Conservation (phyloP, 768 basidiomycete species). For the Mycena pura region DNA sequence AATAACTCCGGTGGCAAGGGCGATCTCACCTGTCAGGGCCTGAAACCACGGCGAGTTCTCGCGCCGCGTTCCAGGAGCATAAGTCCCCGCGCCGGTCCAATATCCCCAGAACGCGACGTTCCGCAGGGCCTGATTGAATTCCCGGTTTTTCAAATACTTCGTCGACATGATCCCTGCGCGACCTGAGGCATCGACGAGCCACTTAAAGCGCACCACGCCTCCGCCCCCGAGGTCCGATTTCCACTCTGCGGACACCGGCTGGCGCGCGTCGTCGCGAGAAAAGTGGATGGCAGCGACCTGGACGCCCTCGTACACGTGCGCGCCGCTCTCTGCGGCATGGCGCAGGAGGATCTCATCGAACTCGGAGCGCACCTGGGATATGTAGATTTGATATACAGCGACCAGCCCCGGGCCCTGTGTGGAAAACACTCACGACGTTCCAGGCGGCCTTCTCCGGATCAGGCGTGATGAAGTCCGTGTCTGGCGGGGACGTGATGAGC, state of each 20-base stretch:
- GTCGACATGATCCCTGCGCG: conserved; percentile 64
- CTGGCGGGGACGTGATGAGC: conserved; percentile 33
- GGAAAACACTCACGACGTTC: conserved; percentile 71
- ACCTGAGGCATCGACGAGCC: conserved; percentile 70
- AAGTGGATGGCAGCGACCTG: conserved; percentile 55
- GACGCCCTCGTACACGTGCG: conserved; percentile 53
- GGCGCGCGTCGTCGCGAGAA: conserved; percentile 33
- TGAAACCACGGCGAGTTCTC: conserved; percentile 61
- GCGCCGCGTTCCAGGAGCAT: conserved; percentile 45
- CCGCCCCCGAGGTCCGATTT: conserved; percentile 38
- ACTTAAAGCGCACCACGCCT: conserved; percentile 60
- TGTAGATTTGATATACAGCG: no score
- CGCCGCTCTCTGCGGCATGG: conserved; percentile 57
- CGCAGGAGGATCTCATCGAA: conserved; percentile 64
- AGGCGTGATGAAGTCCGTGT: conserved; percentile 62
- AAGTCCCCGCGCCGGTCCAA: conserved; percentile 58
- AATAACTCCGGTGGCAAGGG: background rate
- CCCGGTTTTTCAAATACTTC: conserved; percentile 62
- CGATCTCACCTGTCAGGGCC: conserved; percentile 60
- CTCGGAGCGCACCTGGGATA: conserved; percentile 60
- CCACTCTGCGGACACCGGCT: conserved; percentile 49
- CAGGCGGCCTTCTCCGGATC: conserved; percentile 58
- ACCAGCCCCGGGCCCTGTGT: no score
- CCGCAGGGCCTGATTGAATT: conserved; percentile 56
- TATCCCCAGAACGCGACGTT: conserved; percentile 77